These are phyloP conservation scores for Phytopythium aichiense DNA, from an alignment of 352 stramenopile genomes.

Conservation along the genomic window DNA sequence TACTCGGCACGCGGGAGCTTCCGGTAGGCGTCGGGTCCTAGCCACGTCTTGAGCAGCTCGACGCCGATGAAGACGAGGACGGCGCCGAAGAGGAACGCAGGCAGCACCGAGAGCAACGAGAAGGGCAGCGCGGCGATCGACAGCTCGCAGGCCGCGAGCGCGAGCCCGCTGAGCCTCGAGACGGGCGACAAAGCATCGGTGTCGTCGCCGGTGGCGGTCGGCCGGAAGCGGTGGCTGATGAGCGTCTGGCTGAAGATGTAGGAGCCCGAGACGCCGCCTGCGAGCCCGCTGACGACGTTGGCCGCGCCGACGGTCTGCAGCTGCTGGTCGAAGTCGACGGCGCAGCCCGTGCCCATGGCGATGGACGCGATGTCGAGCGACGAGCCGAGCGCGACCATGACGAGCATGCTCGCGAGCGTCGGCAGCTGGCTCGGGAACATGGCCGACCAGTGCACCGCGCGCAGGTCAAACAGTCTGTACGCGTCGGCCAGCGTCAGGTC, in stretches of 20 bases:
- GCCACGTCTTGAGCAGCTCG: slow-evolving; percentile 89
- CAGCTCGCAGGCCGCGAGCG: slow-evolving; percentile 49
- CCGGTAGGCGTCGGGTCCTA: slow-evolving; percentile 42
- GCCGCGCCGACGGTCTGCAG: slow-evolving; percentile 92
- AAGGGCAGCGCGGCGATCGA: slow-evolving; percentile 77
- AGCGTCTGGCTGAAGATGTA: slow-evolving; percentile 96
- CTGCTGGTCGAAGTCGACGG: slow-evolving; percentile 93
- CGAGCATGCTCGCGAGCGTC: slow-evolving; percentile 90
- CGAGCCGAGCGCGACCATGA: slow-evolving; percentile 93
- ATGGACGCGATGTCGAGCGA: slow-evolving; percentile 95
- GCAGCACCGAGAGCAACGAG: slow-evolving; percentile 89
- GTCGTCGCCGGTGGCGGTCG: neutral
- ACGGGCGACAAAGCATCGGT: neutral
- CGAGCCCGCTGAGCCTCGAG: slow-evolving; percentile 26
- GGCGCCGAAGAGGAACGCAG: slow-evolving; percentile 97
- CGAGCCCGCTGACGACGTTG: slow-evolving; percentile 88
- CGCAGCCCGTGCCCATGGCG: slow-evolving; percentile 89
- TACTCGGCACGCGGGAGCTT: slow-evolving; percentile 87
- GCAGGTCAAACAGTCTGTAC: slow-evolving; percentile 70
- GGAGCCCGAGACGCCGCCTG: slow-evolving; percentile 81
- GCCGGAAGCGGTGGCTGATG: slow-evolving; percentile 75
- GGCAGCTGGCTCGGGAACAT: slow-evolving; percentile 66
- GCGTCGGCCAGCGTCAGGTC: slow-evolving; percentile 34
- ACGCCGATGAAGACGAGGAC: slow-evolving; percentile 96
- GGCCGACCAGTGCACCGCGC: slow-evolving; percentile 68